Conservation (phyloP, 2,329 filamentous ascomycete species). For the Nigrospora oryzae region DNA sequence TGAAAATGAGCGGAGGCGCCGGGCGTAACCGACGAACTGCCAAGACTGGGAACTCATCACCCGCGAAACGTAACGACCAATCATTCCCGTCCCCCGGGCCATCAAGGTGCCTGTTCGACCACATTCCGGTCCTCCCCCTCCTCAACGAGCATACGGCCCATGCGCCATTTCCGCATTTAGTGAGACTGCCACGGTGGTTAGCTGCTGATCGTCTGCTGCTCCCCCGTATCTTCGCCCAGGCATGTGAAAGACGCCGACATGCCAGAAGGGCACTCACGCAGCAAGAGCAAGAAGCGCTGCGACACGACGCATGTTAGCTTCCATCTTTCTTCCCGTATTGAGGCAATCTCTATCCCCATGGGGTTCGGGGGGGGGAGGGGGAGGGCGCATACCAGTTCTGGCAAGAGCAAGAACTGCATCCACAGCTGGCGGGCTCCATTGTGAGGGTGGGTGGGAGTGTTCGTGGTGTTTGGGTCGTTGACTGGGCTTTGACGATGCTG, state of each 20-base stretch:
- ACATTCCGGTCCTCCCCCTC: neutral
- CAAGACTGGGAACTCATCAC: neutral
- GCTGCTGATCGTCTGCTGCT: neutral
- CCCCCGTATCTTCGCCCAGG: neutral
- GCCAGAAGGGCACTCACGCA: conserved; percentile 8
- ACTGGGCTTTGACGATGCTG: neutral
- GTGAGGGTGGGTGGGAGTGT: neutral
- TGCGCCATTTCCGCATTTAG: neutral
- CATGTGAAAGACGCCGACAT: too few species aligned
- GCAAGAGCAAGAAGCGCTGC: conserved; percentile 16
- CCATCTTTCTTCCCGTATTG: neutral
- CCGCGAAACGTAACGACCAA: neutral
- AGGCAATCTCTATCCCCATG: neutral
- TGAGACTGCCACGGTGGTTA: neutral
- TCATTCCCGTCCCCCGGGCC: neutral
- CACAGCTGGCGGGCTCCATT: conserved; percentile 7
- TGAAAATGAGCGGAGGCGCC: neutral
- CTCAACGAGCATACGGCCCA: neutral
- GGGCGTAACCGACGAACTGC: neutral
- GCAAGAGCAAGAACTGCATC: conserved; percentile 17
- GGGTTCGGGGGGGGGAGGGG: neutral
- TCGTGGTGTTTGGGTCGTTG: neutral
- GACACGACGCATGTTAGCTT: neutral
- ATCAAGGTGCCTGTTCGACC: conserved; percentile 1
- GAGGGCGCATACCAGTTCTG: conserved; percentile 11